Evolutionary conservation across 495 filamentous ascomycete genomes (phyloP).

Genomic region (Neurospora intermedia): DNA sequence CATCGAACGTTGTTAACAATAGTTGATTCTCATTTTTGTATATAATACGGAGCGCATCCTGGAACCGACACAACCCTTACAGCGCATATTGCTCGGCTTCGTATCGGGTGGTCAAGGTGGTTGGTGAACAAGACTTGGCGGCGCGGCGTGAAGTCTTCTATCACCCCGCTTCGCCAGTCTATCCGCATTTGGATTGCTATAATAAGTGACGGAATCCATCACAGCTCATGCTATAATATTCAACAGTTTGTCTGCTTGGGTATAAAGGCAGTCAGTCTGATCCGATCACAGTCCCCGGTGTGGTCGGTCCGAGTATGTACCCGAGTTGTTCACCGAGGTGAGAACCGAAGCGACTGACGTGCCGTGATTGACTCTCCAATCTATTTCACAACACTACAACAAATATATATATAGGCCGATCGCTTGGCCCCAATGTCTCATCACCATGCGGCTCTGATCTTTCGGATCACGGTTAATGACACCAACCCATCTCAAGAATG

Average conservation of each 20-base stretch:
- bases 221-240: neutral
- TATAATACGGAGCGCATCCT: neutral
- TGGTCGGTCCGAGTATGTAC: neutral
- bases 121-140: neutral
- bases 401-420: neutral
- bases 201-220: neutral
- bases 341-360: neutral
- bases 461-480: neutral
- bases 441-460: neutral
- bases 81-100: neutral
- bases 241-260: neutral
- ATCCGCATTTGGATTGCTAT: neutral
- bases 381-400: neutral
- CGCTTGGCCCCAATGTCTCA: neutral
- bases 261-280: neutral
- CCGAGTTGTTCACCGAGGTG: neutral
- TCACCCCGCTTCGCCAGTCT: neutral
- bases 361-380: neutral
- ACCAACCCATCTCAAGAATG: neutral
- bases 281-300: neutral
- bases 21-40: too few species aligned
- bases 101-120: neutral
- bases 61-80: neutral
- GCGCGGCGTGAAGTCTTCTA: neutral
- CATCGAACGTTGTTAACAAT: neutral